Conservation (phyloP, 1,284 basidiomycete genomes). For the Neonothopanus nambi region DNA sequence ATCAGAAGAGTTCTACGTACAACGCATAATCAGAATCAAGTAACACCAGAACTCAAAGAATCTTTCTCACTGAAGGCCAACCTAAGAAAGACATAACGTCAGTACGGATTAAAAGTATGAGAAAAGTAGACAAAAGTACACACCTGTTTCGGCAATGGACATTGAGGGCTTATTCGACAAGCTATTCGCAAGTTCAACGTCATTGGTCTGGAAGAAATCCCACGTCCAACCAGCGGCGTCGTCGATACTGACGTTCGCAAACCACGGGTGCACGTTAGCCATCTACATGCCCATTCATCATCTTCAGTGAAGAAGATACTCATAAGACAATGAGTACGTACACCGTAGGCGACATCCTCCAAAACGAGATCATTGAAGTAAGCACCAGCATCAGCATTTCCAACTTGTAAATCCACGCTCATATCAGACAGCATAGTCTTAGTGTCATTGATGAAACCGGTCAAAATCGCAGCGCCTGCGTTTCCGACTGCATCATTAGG, state of each 20-base stretch:
- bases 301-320: not conserved
- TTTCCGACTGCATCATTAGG: conserved; percentile 49
- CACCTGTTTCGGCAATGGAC: conserved; percentile 53
- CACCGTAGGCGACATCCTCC: conserved; percentile 60
- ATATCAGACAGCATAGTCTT: conserved; percentile 45
- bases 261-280: conserved; percentile 23
- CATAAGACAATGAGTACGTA: conserved; percentile 27
- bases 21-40: not conserved
- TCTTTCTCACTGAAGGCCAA: conserved; percentile 10
- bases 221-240: conserved; percentile 31
- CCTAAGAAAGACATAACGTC: not conserved
- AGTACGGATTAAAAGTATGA: not conserved
- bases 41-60: conserved; percentile 15
- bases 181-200: conserved; percentile 24
- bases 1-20: conserved; percentile 19
- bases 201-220: conserved; percentile 30
- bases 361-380: conserved; percentile 70
- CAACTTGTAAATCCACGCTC: conserved; percentile 55
- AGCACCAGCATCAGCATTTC: conserved; percentile 78
- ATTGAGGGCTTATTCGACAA: conserved; percentile 34
- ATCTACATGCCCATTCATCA: conserved; percentile 11
- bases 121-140: conserved; percentile 22
- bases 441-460: conserved; percentile 45
- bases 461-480: conserved; percentile 9
- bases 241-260: conserved; percentile 21